Base-by-base conservation (phyloP, 2,329 filamentous ascomycete genomes). In the Geosmithia flava region DNA sequence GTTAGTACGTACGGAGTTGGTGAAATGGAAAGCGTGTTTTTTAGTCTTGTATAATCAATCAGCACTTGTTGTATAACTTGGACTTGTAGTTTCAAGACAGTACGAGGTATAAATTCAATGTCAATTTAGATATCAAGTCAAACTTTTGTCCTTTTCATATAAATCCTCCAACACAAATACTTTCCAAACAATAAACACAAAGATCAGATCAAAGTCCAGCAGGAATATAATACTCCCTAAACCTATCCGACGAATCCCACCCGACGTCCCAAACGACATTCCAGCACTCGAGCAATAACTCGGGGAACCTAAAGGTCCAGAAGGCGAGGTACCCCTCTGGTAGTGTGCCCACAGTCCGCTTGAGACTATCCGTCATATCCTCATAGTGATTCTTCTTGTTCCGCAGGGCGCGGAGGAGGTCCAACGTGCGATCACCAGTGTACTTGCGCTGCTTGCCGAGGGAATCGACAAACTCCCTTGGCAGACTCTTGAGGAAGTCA, bases 341-440 rank as follows among this genome's bases (percentile, higher is more conserved):
- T 50, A 91, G 61, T 8, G 81, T 68, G 0, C 88, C 89, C 0
- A 95, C 86, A 29, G 65, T 62, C 51, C 69, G 70, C 57, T 76
- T 91, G 53, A 95, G 76, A 45, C 80, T 69, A 15, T 90, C 85
- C 7, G 86, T 77, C 87, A 98, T 91, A 62, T 98, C 93, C 59
- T 95, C 90, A 62, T 96, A 98, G 61, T 98, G 93, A 54, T 97
- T 95, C 58, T 86, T 87, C 76, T 98, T 98, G 67, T 98, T 98
- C 20, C 93, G 76, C 49, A 98, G 70, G 1, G 91, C 93, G 2
- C 93, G 78, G 19, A 98, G 69, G 20, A 98, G 72, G 65, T 98
- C 93, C 48, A 98, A 68, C 60, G 98, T 77, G 44, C 81, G 78
- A 1, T 79, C 76, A 0, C 90, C 90, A 0, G 85, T 93, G 66